Percentiles rank a stretch among this genome's conserved stretches.
Evolutionary conservation across 208 protist genomes (phyloP).

Genomic region (Wallacemonas rigidus): DNA sequence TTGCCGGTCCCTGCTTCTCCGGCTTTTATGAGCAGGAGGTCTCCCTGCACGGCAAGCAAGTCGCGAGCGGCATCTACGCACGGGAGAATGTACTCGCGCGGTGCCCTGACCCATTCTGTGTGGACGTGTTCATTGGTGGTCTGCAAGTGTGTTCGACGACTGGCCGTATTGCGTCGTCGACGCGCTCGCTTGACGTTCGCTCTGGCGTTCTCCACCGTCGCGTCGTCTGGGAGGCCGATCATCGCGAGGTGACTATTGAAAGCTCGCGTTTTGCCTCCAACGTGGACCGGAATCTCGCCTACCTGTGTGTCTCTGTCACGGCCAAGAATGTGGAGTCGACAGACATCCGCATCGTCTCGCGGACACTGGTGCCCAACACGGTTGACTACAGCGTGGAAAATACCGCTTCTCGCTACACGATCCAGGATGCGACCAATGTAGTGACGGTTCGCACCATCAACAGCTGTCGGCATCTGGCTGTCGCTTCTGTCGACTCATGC

Average conservation of each 20-base stretch:
- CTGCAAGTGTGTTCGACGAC: constrained; percentile 74
- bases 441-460: constrained; percentile 79
- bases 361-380: constrained; percentile 39
- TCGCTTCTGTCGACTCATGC: constrained; percentile 68
- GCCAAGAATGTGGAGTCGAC: constrained; percentile 85
- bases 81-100: constrained; percentile 68
- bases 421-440: constrained; percentile 71
- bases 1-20: constrained; percentile 42
- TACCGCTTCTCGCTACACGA: constrained; percentile 48
- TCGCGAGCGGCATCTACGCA: constrained; percentile 25
- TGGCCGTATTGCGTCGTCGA: constrained; percentile 58
- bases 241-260: constrained; percentile 80
- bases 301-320: constrained; percentile 63
- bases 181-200: constrained; percentile 65
- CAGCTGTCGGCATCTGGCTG: constrained; percentile 82
- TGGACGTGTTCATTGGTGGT: constrained; percentile 82
- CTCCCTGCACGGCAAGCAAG: constrained; percentile 23
- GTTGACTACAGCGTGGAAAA: constrained; percentile 66
- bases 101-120: constrained; percentile 82
- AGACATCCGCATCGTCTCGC: constrained; percentile 84
- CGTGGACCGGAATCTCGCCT: constrained; percentile 68
- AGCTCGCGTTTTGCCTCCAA: constrained; percentile 70
- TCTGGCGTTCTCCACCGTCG: constrained; percentile 75
- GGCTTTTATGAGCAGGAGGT: constrained; percentile 59
- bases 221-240: constrained; percentile 75